Evolutionary conservation across 2,329 filamentous ascomycete genomes (phyloP), one percentile per base, ranked within the genome.

Genomic region (Aureobasidium sp.): DNA sequence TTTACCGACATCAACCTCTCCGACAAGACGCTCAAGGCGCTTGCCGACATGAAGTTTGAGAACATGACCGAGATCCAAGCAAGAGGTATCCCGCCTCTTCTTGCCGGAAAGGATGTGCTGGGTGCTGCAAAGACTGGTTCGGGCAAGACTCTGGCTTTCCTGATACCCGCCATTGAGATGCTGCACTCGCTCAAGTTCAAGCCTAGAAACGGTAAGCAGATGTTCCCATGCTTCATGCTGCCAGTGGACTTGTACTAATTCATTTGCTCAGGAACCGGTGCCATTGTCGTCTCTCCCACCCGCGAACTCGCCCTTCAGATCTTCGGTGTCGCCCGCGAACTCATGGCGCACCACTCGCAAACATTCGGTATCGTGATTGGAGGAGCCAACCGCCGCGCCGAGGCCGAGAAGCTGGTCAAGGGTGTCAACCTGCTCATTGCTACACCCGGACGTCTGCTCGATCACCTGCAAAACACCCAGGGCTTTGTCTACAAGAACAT

Each of bases 351-450:
- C 75, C 92, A 97, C 77, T 93, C 89, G n/a, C 93, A 89, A 69
- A 97, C 93, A 5, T 95, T 92, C 70, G 93, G 93, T 58, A 96
- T 97, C 64, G 90, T 96, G 64, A 99, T 99, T 69, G 94, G 94
- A 65, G 94, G 94, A 62, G 93, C 94, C 53, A 97, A 97, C 76
- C 79, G 89, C 63, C 82, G 89, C 67, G 92, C 92, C 12, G 94
- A 99, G 77, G 91, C 89, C 0, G 91, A 96, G 69, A 99, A 99
- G 81, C 84, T 99, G 48, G 81, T 83, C 65, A 97, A 97, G 79
- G 94, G 94, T 69, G 89, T 97, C 63, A 99, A 99, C 72, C 81
- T 99, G 37, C 77, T 99, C 45, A 94, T 99, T 67, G 93, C 93
- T 6, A 99, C 94, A 0, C 93, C 94, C 1, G 94, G 94, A 22